These are phyloP conservation scores for Ophiostoma himal-ulmi DNA, from an alignment of 2,329 filamentous ascomycete genomes.

Conservation along the genomic window DNA sequence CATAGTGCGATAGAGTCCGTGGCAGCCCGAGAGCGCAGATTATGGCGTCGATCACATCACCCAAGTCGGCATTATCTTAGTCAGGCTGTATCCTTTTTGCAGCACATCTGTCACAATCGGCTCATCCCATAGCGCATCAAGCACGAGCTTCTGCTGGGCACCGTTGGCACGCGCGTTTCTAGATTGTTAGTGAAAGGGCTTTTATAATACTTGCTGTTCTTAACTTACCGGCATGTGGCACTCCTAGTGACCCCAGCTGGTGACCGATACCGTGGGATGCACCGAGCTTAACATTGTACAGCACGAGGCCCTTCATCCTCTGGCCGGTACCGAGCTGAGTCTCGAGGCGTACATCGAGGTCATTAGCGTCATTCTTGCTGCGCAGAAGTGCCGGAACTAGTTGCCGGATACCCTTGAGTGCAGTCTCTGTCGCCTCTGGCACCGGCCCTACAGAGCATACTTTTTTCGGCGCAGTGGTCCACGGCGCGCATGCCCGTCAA, in stretches of 20 bases:
- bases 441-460: constrained; percentile 41
- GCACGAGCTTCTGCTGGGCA: neutral
- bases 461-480: constrained; percentile 31
- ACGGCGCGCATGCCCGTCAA: neutral
- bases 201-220: constrained; percentile 22
- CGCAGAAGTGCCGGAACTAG: constrained; percentile 35
- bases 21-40: constrained; percentile 47
- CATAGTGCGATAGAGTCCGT: constrained; percentile 42
- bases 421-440: constrained; percentile 30
- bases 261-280: constrained; percentile 40
- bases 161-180: neutral
- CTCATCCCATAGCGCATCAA: neutral
- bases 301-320: constrained; percentile 41
- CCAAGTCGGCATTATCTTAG: neutral
- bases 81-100: neutral
- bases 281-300: constrained; percentile 35
- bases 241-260: constrained; percentile 33
- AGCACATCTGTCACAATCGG: neutral
- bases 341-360: constrained; percentile 36
- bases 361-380: constrained; percentile 28
- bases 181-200: neutral
- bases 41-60: constrained; percentile 43
- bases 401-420: constrained; percentile 35
- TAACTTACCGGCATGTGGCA: constrained; percentile 39
- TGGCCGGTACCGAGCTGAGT: constrained; percentile 44